These are phyloP conservation scores for Boletus vermiculosoides DNA, from an alignment of 768 basidiomycete genomes.

Conservation along the genomic window DNA sequence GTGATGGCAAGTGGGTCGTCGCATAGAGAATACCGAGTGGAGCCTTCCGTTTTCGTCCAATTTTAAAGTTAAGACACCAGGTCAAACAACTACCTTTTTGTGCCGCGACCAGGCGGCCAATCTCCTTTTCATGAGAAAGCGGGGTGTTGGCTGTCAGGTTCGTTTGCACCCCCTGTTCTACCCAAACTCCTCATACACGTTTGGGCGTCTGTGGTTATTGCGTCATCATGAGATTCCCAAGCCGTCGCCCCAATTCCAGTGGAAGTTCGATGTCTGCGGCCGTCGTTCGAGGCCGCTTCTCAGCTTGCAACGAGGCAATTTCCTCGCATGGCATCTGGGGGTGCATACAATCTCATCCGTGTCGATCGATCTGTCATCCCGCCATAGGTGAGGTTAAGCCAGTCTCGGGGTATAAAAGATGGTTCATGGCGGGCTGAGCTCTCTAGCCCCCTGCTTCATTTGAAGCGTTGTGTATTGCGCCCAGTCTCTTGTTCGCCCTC, in stretches of 20 bases:
- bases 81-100: neutral
- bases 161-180: neutral
- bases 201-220: constrained; percentile 4
- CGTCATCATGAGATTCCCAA: neutral
- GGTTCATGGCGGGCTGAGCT: neutral
- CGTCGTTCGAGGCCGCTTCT: constrained; percentile 4
- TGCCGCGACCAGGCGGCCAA: neutral
- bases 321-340: neutral
- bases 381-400: constrained; percentile 14
- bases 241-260: neutral
- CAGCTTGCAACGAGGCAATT: neutral
- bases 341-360: constrained; percentile 8
- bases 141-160: neutral
- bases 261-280: constrained; percentile 5
- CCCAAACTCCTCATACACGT: constrained; percentile 4
- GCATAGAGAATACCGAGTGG: neutral
- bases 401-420: constrained; percentile 22
- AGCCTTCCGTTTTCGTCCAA: neutral
- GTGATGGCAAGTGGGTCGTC: neutral
- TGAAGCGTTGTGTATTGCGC: neutral
- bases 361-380: constrained; percentile 7
- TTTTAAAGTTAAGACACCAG: neutral
- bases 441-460: neutral
- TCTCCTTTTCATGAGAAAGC: neutral
- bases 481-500: neutral